Evolutionary conservation across 441 rosid species (phyloP), one percentile per base, ranked within the genome.

Genomic region (Adansonia grandidieri): DNA sequence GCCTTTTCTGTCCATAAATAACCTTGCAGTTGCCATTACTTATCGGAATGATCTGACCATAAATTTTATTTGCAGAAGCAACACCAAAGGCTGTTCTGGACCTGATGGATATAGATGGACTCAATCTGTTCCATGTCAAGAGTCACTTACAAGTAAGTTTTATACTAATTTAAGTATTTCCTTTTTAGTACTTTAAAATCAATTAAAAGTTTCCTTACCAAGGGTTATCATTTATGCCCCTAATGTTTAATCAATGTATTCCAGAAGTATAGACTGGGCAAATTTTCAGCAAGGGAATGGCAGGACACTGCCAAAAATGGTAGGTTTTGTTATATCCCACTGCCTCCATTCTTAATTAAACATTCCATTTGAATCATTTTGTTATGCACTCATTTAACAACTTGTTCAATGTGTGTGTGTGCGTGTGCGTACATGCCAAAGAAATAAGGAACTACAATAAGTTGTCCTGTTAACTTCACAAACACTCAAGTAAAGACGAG

Each of bases 81-180:
- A 82, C 88, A 14, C 89, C 89, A 2, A 82, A 75, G 79, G 11
- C 72, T 58, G 71, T 87, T 56, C 42, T 44, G 42, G 28, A 62
- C 9, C 5, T 58, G 9, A 87, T 88, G 89, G 67, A 73, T 57
- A 71, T 85, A 1, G 54, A 71, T 0, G 86, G 89, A 22, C 75
- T 87, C 17, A 54, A 71, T 22, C 71, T 80, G 42, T 58, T 15
- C 62, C 89, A 84, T 37, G 82, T 88, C 15, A 85, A 85, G 78
- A 86, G 88, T 79, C 89, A 87, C 65, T 82, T 88, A 20, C 88
- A 86, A 82, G 88, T 86, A 22, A 71, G 50, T 66, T 57, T 54
- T 13, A 13, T 51, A 70, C 63, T 63, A 13, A 15, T 17, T 60
- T 37, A 42, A 81, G 28, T 40, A 40, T 72, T 64, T 6, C 17